Evolutionary conservation across 805 yeast species (phyloP).

Genomic region (Vanderwaltozyma yarrowii): DNA sequence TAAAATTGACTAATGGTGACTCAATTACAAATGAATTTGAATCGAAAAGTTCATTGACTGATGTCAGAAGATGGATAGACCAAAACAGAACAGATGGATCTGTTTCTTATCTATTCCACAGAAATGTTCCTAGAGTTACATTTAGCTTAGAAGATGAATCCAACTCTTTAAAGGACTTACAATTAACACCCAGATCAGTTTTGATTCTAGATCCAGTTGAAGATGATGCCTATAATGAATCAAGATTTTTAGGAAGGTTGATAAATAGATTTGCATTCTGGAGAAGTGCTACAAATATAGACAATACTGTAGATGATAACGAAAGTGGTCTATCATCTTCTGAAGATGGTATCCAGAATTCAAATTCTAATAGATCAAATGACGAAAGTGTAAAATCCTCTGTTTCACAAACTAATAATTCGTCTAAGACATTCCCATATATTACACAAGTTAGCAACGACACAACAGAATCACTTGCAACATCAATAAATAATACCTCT

Average conservation of each 20-base stretch:
- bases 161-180: conserved; percentile 41
- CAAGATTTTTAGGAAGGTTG: neutral
- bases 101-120: conserved; percentile 37
- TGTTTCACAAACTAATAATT: neutral
- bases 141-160: conserved; percentile 56
- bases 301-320: neutral
- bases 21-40: conserved; percentile 43
- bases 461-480: conserved; percentile 14
- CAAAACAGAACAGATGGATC: conserved; percentile 38
- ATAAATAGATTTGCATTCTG: conserved; percentile 7
- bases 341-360: neutral
- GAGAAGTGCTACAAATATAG: conserved; percentile 5
- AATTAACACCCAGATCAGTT: conserved; percentile 63
- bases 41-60: conserved; percentile 36
- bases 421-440: conserved; percentile 6
- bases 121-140: conserved; percentile 49
- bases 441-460: conserved; percentile 2
- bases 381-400: neutral
- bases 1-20: conserved; percentile 60
- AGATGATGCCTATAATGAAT: conserved; percentile 2
- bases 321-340: too few species aligned
- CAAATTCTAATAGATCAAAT: neutral
- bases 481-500: conserved; percentile 14
- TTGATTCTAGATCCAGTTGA: conserved; percentile 57
- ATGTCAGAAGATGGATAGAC: conserved; percentile 57